Evolutionary conservation across 805 yeast species (phyloP).

Genomic region (Candida ulmi): DNA sequence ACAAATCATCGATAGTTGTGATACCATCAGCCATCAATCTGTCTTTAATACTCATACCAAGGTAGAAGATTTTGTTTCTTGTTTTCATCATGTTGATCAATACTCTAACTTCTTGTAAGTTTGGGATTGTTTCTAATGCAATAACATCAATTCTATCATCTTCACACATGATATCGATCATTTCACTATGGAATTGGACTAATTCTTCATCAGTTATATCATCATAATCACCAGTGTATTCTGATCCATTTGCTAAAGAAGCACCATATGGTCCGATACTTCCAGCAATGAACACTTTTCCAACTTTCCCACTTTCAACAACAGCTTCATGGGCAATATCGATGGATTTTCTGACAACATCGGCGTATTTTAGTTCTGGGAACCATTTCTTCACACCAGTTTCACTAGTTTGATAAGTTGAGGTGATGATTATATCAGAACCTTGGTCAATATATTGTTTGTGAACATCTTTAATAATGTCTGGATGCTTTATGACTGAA

Average conservation of each 20-base stretch:
- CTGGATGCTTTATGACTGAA: conserved; percentile 39
- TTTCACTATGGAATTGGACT: conserved; percentile 43
- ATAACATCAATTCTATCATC: conserved; percentile 46
- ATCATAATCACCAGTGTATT: conserved; percentile 66
- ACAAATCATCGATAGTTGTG: conserved; percentile 14
- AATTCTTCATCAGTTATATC: conserved; percentile 30
- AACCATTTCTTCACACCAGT: conserved; percentile 24
- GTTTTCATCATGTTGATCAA: conserved; percentile 36
- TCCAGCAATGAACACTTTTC: conserved; percentile 40
- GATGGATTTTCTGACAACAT: conserved; percentile 9
- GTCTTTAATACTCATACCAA: conserved; percentile 37
- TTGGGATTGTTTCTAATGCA: conserved; percentile 72
- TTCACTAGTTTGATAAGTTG: conserved; percentile 48
- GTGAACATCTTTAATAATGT: conserved; percentile 42
- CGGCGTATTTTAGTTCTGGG: conserved; percentile 21
- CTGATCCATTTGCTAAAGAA: conserved; percentile 59
- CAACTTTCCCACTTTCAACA: background rate
- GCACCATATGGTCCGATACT: conserved; percentile 80
- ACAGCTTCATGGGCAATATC: conserved; percentile 11
- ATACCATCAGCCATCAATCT: conserved; percentile 44
- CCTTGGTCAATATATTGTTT: conserved; percentile 45
- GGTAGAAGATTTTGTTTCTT: conserved; percentile 37
- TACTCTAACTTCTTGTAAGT: conserved; percentile 47
- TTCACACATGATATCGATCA: conserved; percentile 33
- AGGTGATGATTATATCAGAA: conserved; percentile 45